These are phyloP conservation scores for Phytophthora parvispora DNA, from an alignment of 352 stramenopile species.

Conservation along the genomic window DNA sequence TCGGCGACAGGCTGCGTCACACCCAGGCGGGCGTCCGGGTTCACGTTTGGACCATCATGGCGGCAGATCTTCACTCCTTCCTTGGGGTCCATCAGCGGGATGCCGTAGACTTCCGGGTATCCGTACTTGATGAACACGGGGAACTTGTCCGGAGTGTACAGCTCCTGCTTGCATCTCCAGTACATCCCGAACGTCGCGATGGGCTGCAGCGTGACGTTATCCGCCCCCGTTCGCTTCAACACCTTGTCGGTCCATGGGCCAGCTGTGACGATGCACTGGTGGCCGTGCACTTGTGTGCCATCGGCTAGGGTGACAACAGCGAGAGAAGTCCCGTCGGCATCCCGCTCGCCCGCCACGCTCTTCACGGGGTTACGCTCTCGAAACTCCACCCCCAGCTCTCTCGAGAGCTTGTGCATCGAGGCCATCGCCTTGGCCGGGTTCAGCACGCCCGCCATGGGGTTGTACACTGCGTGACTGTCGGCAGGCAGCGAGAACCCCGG, in stretches of 20 bases:
- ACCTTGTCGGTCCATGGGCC: too few species aligned
- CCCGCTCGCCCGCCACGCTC: too few species aligned
- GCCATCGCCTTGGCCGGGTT: constrained; percentile 66
- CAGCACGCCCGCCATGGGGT: constrained; percentile 55
- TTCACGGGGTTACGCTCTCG: constrained; percentile 49
- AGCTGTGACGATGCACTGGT: too few species aligned
- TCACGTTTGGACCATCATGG: constrained; percentile 58
- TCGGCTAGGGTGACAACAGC: too few species aligned
- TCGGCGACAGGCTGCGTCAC: constrained; percentile 43
- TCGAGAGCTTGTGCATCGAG: constrained; percentile 55
- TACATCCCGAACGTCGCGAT: constrained; percentile 74
- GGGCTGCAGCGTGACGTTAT: constrained; percentile 60
- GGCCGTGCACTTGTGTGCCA: too few species aligned
- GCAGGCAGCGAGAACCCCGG: constrained; percentile 57
- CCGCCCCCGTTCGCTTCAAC: too few species aligned
- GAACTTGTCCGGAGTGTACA: too few species aligned
- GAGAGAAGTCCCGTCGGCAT: too few species aligned
- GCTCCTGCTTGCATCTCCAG: too few species aligned
- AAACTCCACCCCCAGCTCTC: constrained; percentile 43
- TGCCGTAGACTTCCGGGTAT: constrained; percentile 56
- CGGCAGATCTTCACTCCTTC: constrained; percentile 83
- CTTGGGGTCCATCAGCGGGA: constrained; percentile 49
- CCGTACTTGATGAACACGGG: constrained; percentile 81
- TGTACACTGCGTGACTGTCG: constrained; percentile 60
- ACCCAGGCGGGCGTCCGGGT: constrained; percentile 53